A percentile compares a stretch with the other conserved stretches of the same genome.
These are phyloP conservation scores for Xerocomellus chrysenteron DNA, from an alignment of 768 basidiomycete genomes.

Conservation along the genomic window DNA sequence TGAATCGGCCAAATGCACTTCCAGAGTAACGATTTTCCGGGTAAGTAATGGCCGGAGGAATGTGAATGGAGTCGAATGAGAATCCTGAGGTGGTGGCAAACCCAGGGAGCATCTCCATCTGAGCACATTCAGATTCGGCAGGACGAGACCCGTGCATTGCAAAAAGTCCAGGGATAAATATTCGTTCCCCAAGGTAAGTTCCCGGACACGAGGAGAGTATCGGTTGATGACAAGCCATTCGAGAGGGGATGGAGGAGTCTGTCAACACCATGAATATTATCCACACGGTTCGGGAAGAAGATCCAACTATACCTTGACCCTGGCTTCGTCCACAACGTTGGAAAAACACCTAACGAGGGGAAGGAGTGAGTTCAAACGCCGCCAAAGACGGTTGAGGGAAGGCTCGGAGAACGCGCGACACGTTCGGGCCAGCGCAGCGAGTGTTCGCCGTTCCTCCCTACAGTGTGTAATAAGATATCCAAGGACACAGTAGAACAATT, in stretches of 20 bases:
- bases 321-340: not conserved
- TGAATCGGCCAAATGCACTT: not conserved
- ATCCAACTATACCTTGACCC: not conserved
- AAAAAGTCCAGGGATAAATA: not conserved
- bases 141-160: not conserved
- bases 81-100: too few species aligned
- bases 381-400: not conserved
- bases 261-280: not conserved
- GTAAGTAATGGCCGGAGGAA: not conserved
- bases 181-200: not conserved
- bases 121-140: not conserved
- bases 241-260: not conserved
- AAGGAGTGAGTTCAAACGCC: not conserved
- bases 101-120: not conserved
- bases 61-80: too few species aligned
- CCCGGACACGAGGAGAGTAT: not conserved
- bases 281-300: not conserved
- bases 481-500: not conserved
- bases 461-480: not conserved
- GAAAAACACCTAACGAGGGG: not conserved
- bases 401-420: not conserved
- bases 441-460: not conserved
- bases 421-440: not conserved
- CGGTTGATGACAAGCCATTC: not conserved
- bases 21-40: not conserved